Evolutionary conservation across 495 filamentous ascomycete genomes (phyloP).

Genomic region (Aspergillus haitiensis): DNA sequence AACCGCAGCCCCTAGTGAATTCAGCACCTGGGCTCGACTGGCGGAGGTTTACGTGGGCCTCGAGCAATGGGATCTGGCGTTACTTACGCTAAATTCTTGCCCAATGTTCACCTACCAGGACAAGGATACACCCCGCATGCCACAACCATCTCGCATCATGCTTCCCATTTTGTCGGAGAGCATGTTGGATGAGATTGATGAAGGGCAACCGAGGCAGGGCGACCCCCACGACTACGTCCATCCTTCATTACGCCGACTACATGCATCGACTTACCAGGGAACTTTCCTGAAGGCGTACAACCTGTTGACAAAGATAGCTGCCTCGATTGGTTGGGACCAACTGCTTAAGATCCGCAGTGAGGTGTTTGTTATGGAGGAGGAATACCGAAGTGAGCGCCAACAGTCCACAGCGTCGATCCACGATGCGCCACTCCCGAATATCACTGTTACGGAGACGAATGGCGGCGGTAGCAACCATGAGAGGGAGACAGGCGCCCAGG

Average conservation of each 20-base stretch:
- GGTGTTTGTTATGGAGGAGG: conserved; percentile 99
- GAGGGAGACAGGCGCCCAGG: conserved; percentile 39
- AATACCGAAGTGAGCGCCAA: conserved; percentile 89
- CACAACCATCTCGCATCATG: conserved; percentile 80
- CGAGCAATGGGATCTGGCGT: conserved; percentile 90
- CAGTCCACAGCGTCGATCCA: conserved; percentile 48
- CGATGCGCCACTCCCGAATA: conserved; percentile 6
- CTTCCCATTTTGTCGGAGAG: conserved; percentile 86
- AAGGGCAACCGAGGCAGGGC: conserved; percentile 72
- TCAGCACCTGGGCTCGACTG: conserved; percentile 92
- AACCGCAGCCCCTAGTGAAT: conserved; percentile 92
- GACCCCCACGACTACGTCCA: conserved; percentile 79
- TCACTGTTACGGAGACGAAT: conserved; percentile 37
- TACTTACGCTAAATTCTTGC: conserved; percentile 96
- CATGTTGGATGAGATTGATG: conserved; percentile 93
- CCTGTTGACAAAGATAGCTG: conserved; percentile 89
- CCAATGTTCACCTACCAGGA: conserved; percentile 99
- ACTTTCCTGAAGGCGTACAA: conserved; percentile 95
- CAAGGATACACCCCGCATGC: conserved; percentile 92
- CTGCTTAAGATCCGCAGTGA: conserved; percentile 89
- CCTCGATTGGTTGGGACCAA: conserved; percentile 97
- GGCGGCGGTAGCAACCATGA: conserved; percentile 35
- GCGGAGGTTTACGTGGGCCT: conserved; percentile 89
- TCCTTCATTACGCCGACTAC: conserved; percentile 79
- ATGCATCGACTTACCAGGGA: conserved; percentile 84